Conservation (phyloP, 2,329 filamentous ascomycete genomes). For the Nigrograna mackinnonii region DNA sequence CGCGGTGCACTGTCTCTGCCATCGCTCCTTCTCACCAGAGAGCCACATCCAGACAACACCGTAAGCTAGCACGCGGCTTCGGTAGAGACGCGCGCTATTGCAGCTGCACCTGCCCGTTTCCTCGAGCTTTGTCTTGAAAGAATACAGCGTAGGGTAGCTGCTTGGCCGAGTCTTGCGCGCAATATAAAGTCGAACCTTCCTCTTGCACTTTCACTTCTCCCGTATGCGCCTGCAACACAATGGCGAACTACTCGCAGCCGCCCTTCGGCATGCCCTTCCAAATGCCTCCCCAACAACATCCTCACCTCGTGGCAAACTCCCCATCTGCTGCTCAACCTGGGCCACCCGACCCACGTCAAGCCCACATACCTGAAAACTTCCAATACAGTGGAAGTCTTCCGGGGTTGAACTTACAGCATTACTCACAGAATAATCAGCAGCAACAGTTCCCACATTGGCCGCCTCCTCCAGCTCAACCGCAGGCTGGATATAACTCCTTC, state of each 20-base stretch:
- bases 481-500: constrained; percentile 1
- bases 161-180: no score
- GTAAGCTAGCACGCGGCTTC: no score
- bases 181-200: no score
- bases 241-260: constrained; percentile 35
- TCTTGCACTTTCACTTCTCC: no score
- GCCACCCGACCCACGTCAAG: constrained; percentile 11
- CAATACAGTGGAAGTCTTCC: constrained; percentile 19
- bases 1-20: neutral
- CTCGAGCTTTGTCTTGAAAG: no score
- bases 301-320: constrained; percentile 3
- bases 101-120: no score
- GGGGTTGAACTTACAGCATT: constrained; percentile 25
- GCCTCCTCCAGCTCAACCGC: constrained; percentile 3
- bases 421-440: constrained; percentile 26
- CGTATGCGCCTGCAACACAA: no score
- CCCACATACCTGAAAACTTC: constrained; percentile 16
- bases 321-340: constrained; percentile 7
- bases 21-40: neutral
- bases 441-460: constrained; percentile 16
- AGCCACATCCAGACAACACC: no score
- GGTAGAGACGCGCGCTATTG: no score
- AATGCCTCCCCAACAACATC: constrained; percentile 10
- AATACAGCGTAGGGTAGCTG: no score
- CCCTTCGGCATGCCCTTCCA: constrained; percentile 26